Percentiles rank a stretch among this genome's conserved stretches.
These are phyloP conservation scores for Gynandropsis gynandra DNA, from an alignment of 345 rosid species.

Conservation along the genomic window DNA sequence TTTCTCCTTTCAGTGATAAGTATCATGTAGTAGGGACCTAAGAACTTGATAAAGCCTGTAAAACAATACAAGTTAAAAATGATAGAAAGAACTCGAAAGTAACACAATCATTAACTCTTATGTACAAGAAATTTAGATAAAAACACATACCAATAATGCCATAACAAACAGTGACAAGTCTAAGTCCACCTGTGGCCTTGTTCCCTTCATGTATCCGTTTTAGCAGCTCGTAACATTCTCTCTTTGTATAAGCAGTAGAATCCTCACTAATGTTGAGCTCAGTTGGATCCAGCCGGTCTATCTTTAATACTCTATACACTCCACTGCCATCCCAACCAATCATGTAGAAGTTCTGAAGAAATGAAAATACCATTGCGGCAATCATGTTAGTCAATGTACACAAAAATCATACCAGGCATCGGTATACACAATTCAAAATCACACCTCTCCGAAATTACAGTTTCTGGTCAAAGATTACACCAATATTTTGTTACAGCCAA, in stretches of 20 bases:
- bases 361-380: not conserved
- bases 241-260: constrained; percentile 58
- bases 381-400: constrained; percentile 22
- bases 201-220: constrained; percentile 93
- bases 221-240: constrained; percentile 66
- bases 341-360: constrained; percentile 25
- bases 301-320: constrained; percentile 28
- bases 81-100: constrained; percentile 9
- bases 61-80: constrained; percentile 7
- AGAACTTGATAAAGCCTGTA: constrained; percentile 82
- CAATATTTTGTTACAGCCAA: no score
- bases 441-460: not conserved
- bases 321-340: constrained; percentile 35
- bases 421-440: constrained; percentile 14
- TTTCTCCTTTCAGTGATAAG: constrained; percentile 81
- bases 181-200: constrained; percentile 81
- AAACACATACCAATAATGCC: constrained; percentile 79
- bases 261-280: constrained; percentile 80
- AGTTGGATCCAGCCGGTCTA: constrained; percentile 47
- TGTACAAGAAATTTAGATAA: not conserved
- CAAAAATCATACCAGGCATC: constrained; percentile 29
- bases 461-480: no score
- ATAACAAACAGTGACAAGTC: constrained; percentile 75
- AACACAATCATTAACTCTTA: not conserved
- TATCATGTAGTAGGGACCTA: constrained; percentile 97